A percentile compares a stretch with the other conserved stretches of the same genome.
These are phyloP conservation scores for Nakazawaea ernobii DNA, from an alignment of 805 yeast genomes.

Conservation along the genomic window DNA sequence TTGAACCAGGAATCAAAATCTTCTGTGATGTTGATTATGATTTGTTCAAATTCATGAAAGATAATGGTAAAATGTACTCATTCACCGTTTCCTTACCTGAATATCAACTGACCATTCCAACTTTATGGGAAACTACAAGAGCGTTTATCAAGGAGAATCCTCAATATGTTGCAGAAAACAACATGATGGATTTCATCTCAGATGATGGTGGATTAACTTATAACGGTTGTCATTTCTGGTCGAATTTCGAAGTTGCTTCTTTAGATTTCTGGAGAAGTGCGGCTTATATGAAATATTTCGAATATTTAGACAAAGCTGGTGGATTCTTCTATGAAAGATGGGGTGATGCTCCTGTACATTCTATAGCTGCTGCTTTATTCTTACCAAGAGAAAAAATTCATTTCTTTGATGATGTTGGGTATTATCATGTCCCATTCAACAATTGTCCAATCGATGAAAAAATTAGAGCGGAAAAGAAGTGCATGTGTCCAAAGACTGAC, in stretches of 20 bases:
- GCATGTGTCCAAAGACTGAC: conserved; percentile 66
- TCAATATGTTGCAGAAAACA: conserved; percentile 50
- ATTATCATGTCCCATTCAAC: conserved; percentile 75
- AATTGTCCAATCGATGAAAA: conserved; percentile 70
- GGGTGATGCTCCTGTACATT: conserved; percentile 95
- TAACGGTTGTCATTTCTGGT: conserved; percentile 88
- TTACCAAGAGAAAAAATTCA: conserved; percentile 66
- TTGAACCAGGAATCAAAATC: conserved; percentile 79
- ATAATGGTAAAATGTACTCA: conserved; percentile 66
- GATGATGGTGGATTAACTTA: conserved; percentile 66
- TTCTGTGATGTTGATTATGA: conserved; percentile 82
- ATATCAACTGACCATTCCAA: conserved; percentile 63
- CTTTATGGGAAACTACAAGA: conserved; percentile 70
- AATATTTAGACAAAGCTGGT: conserved; percentile 70
- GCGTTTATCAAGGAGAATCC: conserved; percentile 57
- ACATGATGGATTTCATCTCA: conserved; percentile 64
- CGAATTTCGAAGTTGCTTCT: conserved; percentile 79
- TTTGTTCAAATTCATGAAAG: conserved; percentile 76
- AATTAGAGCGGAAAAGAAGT: conserved; percentile 52
- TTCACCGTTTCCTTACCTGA: conserved; percentile 79
- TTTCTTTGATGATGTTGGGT: conserved; percentile 81
- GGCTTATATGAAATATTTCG: conserved; percentile 67
- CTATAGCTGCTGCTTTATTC: conserved; percentile 79
- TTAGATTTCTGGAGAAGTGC: conserved; percentile 70
- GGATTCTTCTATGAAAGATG: conserved; percentile 93